Conservation (phyloP, 208 protist genomes). For the Trypanosoma avium region DNA sequence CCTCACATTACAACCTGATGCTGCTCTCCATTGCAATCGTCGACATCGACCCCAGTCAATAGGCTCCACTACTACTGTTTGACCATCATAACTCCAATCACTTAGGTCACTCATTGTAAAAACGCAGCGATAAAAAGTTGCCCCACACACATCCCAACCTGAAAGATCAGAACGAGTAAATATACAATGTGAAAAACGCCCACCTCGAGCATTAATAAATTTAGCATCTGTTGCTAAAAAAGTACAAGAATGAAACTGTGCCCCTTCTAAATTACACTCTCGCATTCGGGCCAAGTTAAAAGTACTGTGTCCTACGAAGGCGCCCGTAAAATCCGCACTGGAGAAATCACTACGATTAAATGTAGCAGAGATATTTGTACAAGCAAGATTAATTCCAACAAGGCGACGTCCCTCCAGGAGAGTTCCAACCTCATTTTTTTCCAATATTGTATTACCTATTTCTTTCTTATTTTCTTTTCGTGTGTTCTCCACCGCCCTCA, state of each 20-base stretch:
- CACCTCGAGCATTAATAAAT: conserved; percentile 30
- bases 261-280: conserved; percentile 35
- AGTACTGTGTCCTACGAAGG: conserved; percentile 49
- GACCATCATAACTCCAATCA: conserved; percentile 66
- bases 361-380: conserved; percentile 43
- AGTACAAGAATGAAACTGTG: conserved; percentile 74
- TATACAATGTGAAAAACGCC: conserved; percentile 73
- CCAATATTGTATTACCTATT: too few species aligned
- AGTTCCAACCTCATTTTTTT: conserved; percentile 54
- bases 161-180: conserved; percentile 62
- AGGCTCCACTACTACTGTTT: conserved; percentile 66
- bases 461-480: too few species aligned
- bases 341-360: conserved; percentile 77
- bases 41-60: conserved; percentile 62
- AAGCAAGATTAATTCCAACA: conserved; percentile 48
- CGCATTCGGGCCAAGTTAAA: conserved; percentile 64
- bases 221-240: conserved; percentile 56
- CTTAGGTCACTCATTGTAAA: conserved; percentile 73
- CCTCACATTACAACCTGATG: conserved; percentile 17
- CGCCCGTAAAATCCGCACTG: conserved; percentile 25
- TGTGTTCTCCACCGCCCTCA: conserved; percentile 35
- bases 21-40: conserved; percentile 51
- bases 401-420: conserved; percentile 72
- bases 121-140: conserved; percentile 74
- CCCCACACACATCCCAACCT: conserved; percentile 65